A percentile compares a stretch with the other conserved stretches of the same genome.
Evolutionary conservation across 1,284 basidiomycete genomes (phyloP).

Genomic region (Laetiporus sulphureus): DNA sequence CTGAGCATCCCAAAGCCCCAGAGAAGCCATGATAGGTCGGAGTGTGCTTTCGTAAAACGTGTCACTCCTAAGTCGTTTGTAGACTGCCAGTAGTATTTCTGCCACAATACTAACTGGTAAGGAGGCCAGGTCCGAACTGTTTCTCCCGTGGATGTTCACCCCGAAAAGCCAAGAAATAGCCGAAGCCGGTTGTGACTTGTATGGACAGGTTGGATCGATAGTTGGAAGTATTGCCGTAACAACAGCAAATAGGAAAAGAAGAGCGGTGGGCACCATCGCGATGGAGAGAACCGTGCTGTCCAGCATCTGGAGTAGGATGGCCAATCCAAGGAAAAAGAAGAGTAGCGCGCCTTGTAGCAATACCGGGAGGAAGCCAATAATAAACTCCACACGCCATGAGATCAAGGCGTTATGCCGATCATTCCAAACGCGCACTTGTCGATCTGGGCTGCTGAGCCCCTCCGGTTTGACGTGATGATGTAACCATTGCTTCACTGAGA

Average conservation of each 20-base stretch:
- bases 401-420: neutral
- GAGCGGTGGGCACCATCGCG: neutral
- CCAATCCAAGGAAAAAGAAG: slow-evolving; percentile 6
- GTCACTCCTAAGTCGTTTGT: no score
- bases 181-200: slow-evolving; percentile 1
- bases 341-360: slow-evolving; percentile 4
- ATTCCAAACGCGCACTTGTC: neutral
- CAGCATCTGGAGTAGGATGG: slow-evolving; percentile 1
- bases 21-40: no score
- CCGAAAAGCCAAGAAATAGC: no score
- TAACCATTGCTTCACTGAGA: slow-evolving; percentile 10
- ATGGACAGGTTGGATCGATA: neutral
- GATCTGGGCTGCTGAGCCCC: no score
- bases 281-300: neutral
- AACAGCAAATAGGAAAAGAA: neutral
- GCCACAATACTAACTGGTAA: no score
- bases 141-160: no score
- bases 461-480: neutral
- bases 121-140: no score
- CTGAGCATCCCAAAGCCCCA: no score
- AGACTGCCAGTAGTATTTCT: no score
- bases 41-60: no score
- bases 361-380: slow-evolving; percentile 3
- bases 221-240: neutral
- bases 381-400: neutral